A percentile compares a stretch with the other conserved stretches of the same genome.
These are phyloP conservation scores for Yarrowia sp. DNA, from an alignment of 805 yeast genomes.

Conservation along the genomic window DNA sequence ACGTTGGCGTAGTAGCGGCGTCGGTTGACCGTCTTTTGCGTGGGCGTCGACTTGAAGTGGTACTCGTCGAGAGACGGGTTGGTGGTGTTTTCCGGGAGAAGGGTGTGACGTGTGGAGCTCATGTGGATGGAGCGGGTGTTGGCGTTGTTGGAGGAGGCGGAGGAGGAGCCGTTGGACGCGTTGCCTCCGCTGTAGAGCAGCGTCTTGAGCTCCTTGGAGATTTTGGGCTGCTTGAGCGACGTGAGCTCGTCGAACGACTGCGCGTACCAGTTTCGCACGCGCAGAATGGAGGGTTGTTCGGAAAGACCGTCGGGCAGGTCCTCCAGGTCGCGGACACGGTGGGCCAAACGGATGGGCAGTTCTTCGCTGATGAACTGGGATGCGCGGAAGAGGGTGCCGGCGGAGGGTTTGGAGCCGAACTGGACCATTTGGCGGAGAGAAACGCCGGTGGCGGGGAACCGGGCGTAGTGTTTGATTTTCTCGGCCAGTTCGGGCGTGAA, in stretches of 20 bases:
- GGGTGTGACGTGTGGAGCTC: conserved; percentile 27
- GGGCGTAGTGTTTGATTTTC: conserved; percentile 68
- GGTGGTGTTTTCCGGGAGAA: conserved; percentile 40
- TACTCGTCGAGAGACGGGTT: conserved; percentile 40
- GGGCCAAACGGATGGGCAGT: conserved; percentile 84
- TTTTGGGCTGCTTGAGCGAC: conserved; percentile 63
- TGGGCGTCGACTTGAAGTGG: conserved; percentile 36
- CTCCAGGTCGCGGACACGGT: conserved; percentile 83
- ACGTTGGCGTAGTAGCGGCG: conserved; percentile 61
- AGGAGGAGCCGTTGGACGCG: conserved; percentile 24
- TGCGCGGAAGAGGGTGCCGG: conserved; percentile 81
- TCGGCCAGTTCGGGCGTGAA: conserved; percentile 57
- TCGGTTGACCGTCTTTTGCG: conserved; percentile 32
- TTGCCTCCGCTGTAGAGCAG: conserved; percentile 46
- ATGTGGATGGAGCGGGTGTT: conserved; percentile 21
- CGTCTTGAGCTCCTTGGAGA: conserved; percentile 52
- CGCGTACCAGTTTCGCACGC: conserved; percentile 88
- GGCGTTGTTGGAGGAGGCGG: neutral
- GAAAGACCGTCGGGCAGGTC: conserved; percentile 76
- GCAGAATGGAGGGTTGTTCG: conserved; percentile 74
- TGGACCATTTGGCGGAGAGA: conserved; percentile 89
- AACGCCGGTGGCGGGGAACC: conserved; percentile 81
- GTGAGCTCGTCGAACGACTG: conserved; percentile 83
- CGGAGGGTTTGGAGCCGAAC: conserved; percentile 79
- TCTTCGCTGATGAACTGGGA: conserved; percentile 86